phyloP scores from a whole-genome alignment of 768 basidiomycete species.

The Kwoniella dendrophila region DNA sequence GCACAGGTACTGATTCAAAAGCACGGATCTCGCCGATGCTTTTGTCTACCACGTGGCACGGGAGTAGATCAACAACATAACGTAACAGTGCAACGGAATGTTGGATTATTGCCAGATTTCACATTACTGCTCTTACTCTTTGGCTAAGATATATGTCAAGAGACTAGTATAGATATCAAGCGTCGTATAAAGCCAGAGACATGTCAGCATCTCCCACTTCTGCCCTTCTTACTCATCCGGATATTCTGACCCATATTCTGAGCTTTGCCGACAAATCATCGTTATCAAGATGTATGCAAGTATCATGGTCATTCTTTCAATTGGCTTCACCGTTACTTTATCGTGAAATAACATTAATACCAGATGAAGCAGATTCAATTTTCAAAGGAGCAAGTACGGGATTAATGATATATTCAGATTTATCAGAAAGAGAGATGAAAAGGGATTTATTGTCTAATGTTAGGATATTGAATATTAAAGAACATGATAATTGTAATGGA shows the following conservation, averaged over 20 bases:
- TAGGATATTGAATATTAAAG: conserved; percentile 2
- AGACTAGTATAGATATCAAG: no score
- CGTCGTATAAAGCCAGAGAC: no score
- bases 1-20: no score
- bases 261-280: conserved; percentile 10
- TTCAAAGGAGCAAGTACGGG: conserved; percentile 13
- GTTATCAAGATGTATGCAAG: conserved; percentile 13
- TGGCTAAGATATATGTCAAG: no score
- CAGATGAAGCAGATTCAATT: conserved; percentile 7
- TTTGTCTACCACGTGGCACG: no score
- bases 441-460: conserved; percentile 3
- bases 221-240: conserved; percentile 14
- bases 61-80: no score
- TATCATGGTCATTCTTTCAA: conserved; percentile 16
- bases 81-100: no score
- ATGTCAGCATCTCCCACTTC: no score
- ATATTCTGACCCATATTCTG: conserved; percentile 12
- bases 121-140: no score
- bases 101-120: no score
- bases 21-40: no score
- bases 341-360: conserved; percentile 7
- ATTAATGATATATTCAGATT: conserved; percentile 11
- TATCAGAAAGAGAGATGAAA: conserved; percentile 9
- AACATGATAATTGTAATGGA: conserved; percentile 10
- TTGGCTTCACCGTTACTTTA: conserved; percentile 8